These are phyloP conservation scores for Diphasiastrum complanatum DNA, from an alignment of 83 land plant species.

Conservation along the genomic window DNA sequence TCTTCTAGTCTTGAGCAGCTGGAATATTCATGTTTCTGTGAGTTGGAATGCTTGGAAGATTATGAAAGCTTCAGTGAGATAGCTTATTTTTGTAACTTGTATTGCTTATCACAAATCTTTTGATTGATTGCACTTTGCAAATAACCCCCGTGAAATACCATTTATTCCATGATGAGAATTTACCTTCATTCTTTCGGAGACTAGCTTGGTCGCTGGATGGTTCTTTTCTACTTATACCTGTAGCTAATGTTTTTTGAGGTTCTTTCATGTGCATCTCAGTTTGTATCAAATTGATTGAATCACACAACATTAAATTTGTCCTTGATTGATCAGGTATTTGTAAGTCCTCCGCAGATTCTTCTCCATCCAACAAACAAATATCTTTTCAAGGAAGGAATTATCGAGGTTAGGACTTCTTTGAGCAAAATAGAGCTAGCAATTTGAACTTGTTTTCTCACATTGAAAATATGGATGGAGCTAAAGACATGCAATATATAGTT, in stretches of 20 bases:
- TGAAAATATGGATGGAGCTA: too few species aligned
- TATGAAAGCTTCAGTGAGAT: too few species aligned
- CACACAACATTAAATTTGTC: neutral
- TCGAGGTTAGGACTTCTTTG: too few species aligned
- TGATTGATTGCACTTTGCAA: constrained; percentile 20
- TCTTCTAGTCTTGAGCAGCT: too few species aligned
- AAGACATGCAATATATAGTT: too few species aligned
- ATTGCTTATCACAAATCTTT: too few species aligned
- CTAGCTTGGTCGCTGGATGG: constrained; percentile 99
- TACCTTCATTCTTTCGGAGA: constrained; percentile 94
- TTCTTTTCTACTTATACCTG: constrained; percentile 78
- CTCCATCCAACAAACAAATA: constrained; percentile 51
- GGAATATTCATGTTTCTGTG: too few species aligned
- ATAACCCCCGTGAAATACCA: constrained; percentile 40
- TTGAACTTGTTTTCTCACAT: too few species aligned
- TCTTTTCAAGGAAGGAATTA: constrained; percentile 72
- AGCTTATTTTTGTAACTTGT: too few species aligned
- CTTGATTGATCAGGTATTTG: constrained; percentile 40
- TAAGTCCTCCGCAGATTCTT: constrained; percentile 42
- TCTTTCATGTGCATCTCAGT: neutral
- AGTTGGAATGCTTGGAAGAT: too few species aligned
- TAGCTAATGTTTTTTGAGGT: constrained; percentile 45
- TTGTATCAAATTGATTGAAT: neutral
- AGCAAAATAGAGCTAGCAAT: too few species aligned
- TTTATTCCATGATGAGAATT: constrained; percentile 90